A percentile compares a stretch with the other conserved stretches of the same genome.
These are phyloP conservation scores for Mucor velutinosus DNA, from an alignment of 371 early-diverging fungal species.

Conservation along the genomic window DNA sequence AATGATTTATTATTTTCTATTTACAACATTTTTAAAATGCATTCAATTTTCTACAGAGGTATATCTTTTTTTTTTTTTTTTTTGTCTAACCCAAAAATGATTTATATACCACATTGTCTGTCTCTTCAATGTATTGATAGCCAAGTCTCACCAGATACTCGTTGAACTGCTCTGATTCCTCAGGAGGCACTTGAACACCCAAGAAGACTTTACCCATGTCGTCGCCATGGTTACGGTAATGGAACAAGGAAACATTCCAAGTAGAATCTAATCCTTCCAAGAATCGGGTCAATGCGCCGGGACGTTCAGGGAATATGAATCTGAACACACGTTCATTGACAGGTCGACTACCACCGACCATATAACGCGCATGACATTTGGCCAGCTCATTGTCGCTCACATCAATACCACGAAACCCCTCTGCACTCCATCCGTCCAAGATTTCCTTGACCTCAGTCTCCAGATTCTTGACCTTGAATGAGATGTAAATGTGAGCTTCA, in stretches of 20 bases:
- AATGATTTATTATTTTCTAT: too few species aligned
- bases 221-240: slow-evolving; percentile 95
- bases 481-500: slow-evolving; percentile 86
- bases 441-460: slow-evolving; percentile 70
- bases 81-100: slow-evolving; percentile 62
- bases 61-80: background rate
- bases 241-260: slow-evolving; percentile 95
- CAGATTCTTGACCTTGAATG: slow-evolving; percentile 73
- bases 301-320: slow-evolving; percentile 95
- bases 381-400: slow-evolving; percentile 92
- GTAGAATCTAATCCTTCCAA: slow-evolving; percentile 68
- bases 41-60: too few species aligned
- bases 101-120: slow-evolving; percentile 83
- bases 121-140: slow-evolving; percentile 89
- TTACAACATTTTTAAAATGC: too few species aligned
- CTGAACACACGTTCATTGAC: slow-evolving; percentile 88
- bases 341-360: slow-evolving; percentile 83
- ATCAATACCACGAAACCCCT: slow-evolving; percentile 77
- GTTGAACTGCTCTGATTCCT: slow-evolving; percentile 62
- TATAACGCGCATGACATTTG: slow-evolving; percentile 90
- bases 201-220: slow-evolving; percentile 91
- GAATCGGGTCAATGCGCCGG: slow-evolving; percentile 88
- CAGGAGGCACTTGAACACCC: slow-evolving; percentile 89
- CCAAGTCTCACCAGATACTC: slow-evolving; percentile 71
- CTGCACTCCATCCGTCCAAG: slow-evolving; percentile 53